Evolutionary conservation across 2,329 filamentous ascomycete genomes (phyloP).

Genomic region (Pseudogymnoascus sp.): DNA sequence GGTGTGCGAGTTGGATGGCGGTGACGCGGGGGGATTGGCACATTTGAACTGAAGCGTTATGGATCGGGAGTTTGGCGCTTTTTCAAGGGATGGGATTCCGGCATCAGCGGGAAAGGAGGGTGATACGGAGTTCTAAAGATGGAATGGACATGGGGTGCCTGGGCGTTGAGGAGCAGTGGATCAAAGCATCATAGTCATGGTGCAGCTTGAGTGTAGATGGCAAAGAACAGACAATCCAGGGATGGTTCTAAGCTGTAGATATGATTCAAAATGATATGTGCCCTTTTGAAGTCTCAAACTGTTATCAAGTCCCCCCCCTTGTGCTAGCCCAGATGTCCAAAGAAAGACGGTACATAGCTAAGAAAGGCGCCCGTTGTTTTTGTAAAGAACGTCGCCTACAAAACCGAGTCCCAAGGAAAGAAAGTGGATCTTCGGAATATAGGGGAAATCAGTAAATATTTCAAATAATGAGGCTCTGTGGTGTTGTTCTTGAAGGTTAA

Average conservation of each 20-base stretch:
- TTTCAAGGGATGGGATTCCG: not conserved
- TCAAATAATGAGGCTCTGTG: too few relatives aligned
- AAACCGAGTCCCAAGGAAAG: too few relatives aligned
- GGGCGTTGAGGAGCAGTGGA: not conserved
- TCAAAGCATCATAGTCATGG: not conserved
- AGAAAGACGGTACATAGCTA: not conserved
- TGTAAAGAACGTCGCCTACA: too few relatives aligned
- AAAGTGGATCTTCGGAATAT: too few relatives aligned
- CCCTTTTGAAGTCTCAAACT: not conserved
- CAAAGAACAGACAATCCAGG: not conserved
- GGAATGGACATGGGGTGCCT: not conserved
- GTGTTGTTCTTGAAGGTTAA: too few relatives aligned
- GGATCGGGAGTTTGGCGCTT: not conserved
- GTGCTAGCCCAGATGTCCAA: too few relatives aligned
- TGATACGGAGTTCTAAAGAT: not conserved
- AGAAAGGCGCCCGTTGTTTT: too few relatives aligned
- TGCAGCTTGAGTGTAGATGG: not conserved
- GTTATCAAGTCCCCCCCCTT: too few relatives aligned
- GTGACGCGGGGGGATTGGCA: not conserved
- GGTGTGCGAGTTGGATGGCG: slow-evolving; percentile 24
- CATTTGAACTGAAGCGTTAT: not conserved
- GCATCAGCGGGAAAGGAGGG: not conserved
- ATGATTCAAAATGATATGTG: not conserved
- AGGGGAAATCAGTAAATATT: too few relatives aligned
- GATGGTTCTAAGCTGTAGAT: not conserved